A percentile compares a stretch with the other conserved stretches of the same genome.
Conservation (phyloP, 805 yeast genomes). For the Candida silvatica region DNA sequence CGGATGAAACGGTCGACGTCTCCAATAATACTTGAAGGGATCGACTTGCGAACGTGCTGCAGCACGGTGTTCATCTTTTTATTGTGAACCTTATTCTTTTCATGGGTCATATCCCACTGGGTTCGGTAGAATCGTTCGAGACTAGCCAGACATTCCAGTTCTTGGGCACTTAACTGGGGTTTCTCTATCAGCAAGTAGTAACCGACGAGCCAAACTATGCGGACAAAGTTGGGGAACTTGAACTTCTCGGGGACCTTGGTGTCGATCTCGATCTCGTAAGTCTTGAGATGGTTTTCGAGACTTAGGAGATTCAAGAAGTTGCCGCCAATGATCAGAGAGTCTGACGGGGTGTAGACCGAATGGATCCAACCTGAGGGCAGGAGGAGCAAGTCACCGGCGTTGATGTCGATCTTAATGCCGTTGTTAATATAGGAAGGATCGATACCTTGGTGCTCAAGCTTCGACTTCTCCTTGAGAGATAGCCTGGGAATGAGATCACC, state of each 20-base stretch:
- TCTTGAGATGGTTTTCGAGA: constrained; percentile 51
- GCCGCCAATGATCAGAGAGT: constrained; percentile 81
- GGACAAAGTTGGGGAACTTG: constrained; percentile 69
- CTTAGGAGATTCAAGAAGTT: constrained; percentile 66
- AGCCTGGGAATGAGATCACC: constrained; percentile 35
- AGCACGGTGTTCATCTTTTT: constrained; percentile 10
- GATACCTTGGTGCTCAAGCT: constrained; percentile 2
- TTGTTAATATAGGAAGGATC: constrained; percentile 25
- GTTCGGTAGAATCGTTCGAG: constrained; percentile 16
- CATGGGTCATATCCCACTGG: constrained; percentile 12
- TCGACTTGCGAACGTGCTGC: constrained; percentile 11
- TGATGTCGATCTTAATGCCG: constrained; percentile 24
- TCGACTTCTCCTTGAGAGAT: constrained; percentile 6
- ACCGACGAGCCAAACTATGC: constrained; percentile 62
- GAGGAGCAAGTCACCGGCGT: constrained; percentile 65
- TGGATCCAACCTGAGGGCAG: constrained; percentile 95
- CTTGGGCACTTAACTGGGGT: constrained; percentile 6
- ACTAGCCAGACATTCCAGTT: constrained; percentile 13
- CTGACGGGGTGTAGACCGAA: constrained; percentile 76
- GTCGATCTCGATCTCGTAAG: constrained; percentile 51
- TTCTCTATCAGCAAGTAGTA: constrained; percentile 25
- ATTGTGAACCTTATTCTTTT: constrained; percentile 6
- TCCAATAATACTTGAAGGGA: constrained; percentile 18
- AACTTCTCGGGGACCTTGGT: constrained; percentile 72
- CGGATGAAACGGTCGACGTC: constrained; percentile 14